Evolutionary conservation across 306 rosid species (phyloP).

Genomic region (Lupinus albus): DNA sequence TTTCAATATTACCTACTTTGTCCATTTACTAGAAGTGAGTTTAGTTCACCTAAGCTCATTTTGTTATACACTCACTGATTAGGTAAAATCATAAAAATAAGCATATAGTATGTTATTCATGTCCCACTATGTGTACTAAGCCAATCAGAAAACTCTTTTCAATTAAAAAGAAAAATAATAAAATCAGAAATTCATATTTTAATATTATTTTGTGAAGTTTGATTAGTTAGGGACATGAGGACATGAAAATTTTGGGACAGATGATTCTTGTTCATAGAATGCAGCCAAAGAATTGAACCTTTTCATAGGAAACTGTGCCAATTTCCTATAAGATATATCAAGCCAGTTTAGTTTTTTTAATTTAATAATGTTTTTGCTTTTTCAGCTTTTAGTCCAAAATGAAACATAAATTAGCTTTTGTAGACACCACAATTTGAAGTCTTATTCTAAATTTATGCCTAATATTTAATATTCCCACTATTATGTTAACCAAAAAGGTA

Average conservation of each 20-base stretch:
- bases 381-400: neutral
- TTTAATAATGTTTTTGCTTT: neutral
- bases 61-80: conserved; percentile 43
- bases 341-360: neutral
- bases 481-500: too few relatives aligned
- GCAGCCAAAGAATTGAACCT: conserved; percentile 55
- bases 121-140: too few relatives aligned
- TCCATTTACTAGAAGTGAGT: conserved; percentile 27
- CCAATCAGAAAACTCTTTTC: too few relatives aligned
- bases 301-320: conserved; percentile 41
- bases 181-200: too few relatives aligned
- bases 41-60: conserved; percentile 59
- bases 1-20: conserved; percentile 35
- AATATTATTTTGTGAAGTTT: too few relatives aligned
- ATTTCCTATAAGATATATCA: too few relatives aligned
- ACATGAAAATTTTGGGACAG: too few relatives aligned
- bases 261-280: too few relatives aligned
- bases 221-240: too few relatives aligned
- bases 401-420: neutral
- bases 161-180: too few relatives aligned
- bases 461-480: too few relatives aligned
- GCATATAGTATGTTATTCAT: too few relatives aligned
- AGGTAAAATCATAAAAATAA: conserved; percentile 40
- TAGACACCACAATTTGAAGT: neutral
- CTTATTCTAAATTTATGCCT: neutral